Evolutionary conservation across 768 basidiomycete species (phyloP), one percentile per base, ranked within the genome.

Genomic region (Boletus subcaerulescens): DNA sequence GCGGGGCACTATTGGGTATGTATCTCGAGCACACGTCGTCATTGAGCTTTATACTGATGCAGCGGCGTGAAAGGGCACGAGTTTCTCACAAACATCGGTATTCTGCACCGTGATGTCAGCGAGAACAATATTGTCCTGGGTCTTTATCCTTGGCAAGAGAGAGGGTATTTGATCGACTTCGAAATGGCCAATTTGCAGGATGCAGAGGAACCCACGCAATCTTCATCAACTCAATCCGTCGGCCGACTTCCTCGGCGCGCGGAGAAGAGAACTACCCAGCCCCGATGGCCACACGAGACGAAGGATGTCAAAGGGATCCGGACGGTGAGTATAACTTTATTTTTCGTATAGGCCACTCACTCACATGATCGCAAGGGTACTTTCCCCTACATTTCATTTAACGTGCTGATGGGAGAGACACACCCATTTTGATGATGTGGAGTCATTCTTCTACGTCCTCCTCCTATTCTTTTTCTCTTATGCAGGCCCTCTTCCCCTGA

Each of bases 141-240:
- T 0, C 9, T 47, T 18, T 13, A 31, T 41, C 52, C 45, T 33
- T 18, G 22, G 22, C 31, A 48, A 9, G 31, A 48, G 29, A n/a
- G 56, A 35, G 72, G 70, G 2, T 73, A 69, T 40, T 20, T 73
- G 45, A 71, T 61, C 17, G 73, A 72, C 48, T 49, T 73, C 4
- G 69, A 74, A 20, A 55, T 56, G 56, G 58, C 55, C 5, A 53
- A 53, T 2, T 14, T 44, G 5, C 53, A 50, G 42, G 45, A 40
- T 31, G 43, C 38, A 5, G 47, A 53, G 6, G 26, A 45, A 12
- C 35, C 36, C 11, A 45, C 29, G 13, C 15, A 7, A 14, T 6
- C 17, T 6, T 29, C 26, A 29, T 29, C 8, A 7, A 18, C 3
- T 6, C 32, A 10, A 36, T 22, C 2, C 15, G 13, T 36, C 13